Conservation (phyloP, 2,329 filamentous ascomycete genomes). For the Paramyrothecium roridum region DNA sequence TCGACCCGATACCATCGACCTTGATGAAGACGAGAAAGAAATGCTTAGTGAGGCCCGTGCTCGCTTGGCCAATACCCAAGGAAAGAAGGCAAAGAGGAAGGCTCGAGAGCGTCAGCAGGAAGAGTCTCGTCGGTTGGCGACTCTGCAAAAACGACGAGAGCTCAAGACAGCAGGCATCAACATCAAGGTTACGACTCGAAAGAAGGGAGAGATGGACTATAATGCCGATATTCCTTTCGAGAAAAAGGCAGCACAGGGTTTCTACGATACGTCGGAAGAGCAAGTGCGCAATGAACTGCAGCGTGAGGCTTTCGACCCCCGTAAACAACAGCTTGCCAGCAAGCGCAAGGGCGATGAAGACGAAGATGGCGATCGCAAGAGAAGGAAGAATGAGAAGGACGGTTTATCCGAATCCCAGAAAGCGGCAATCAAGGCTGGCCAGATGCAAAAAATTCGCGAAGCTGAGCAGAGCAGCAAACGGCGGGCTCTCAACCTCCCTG, state of each 20-base stretch:
- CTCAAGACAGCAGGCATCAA: constrained; percentile 98
- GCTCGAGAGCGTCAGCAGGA: constrained; percentile 93
- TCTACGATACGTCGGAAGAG: constrained; percentile 91
- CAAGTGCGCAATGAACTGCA: constrained; percentile 76
- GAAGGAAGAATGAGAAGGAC: constrained; percentile 84
- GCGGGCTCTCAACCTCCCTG: constrained; percentile 74
- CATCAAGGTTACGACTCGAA: constrained; percentile 87
- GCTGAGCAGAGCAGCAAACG: constrained; percentile 96
- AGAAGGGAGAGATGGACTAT: constrained; percentile 98
- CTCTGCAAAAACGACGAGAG: constrained; percentile 91
- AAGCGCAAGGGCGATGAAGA: constrained; percentile 97
- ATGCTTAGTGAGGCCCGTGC: constrained; percentile 98
- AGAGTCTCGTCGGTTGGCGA: constrained; percentile 84
- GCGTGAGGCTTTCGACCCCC: constrained; percentile 81
- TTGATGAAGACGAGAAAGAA: constrained; percentile 99
- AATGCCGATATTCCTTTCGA: constrained; percentile 99
- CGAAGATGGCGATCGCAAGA: constrained; percentile 75
- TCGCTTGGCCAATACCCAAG: constrained; percentile 93
- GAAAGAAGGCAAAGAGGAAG: constrained; percentile 98
- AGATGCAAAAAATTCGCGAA: constrained; percentile 91
- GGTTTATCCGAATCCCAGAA: constrained; percentile 75
- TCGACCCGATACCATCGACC: constrained; percentile 91
- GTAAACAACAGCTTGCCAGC: constrained; percentile 84
- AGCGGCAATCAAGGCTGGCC: constrained; percentile 87
- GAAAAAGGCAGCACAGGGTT: constrained; percentile 82